Evolutionary conservation across 768 basidiomycete species (phyloP).

Genomic region (Termitomyces sp.): DNA sequence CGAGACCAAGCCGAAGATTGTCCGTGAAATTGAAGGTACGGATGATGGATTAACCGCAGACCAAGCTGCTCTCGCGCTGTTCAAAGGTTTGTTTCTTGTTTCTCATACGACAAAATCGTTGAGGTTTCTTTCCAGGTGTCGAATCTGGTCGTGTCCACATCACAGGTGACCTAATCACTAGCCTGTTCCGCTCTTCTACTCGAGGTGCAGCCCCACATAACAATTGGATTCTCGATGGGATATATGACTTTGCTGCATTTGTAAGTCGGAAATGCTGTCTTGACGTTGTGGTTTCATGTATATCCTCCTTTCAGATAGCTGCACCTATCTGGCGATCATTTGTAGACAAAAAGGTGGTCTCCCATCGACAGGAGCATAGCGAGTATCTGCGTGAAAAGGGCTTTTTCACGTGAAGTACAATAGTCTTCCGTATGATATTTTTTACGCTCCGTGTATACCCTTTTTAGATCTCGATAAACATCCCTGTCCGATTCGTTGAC

Average conservation of each 20-base stretch:
- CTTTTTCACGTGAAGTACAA: conserved; percentile 33
- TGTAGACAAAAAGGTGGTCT: conserved; percentile 46
- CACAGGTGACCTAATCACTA: conserved; percentile 65
- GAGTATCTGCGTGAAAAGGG: conserved; percentile 42
- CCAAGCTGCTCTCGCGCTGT: conserved; percentile 55
- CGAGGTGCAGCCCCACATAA: conserved; percentile 62
- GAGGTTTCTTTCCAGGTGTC: conserved; percentile 46
- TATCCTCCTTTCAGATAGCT: conserved; percentile 37
- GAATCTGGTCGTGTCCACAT: conserved; percentile 72
- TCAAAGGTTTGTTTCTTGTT: conserved; percentile 44
- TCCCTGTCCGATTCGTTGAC: background rate
- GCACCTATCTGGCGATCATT: conserved; percentile 51
- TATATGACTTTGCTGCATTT: conserved; percentile 44
- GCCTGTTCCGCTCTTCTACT: conserved; percentile 66
- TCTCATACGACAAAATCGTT: background rate
- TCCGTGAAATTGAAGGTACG: conserved; percentile 70
- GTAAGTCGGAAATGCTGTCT: conserved; percentile 31
- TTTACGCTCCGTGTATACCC: background rate
- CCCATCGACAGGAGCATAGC: conserved; percentile 46
- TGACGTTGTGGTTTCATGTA: conserved; percentile 10
- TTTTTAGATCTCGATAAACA: too few species aligned
- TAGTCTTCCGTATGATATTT: background rate
- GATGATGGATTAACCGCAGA: conserved; percentile 68
- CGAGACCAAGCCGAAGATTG: conserved; percentile 72
- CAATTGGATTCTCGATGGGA: conserved; percentile 56